Conservation (phyloP, 805 yeast species). For the Tetrapisispora pingtungensis region DNA sequence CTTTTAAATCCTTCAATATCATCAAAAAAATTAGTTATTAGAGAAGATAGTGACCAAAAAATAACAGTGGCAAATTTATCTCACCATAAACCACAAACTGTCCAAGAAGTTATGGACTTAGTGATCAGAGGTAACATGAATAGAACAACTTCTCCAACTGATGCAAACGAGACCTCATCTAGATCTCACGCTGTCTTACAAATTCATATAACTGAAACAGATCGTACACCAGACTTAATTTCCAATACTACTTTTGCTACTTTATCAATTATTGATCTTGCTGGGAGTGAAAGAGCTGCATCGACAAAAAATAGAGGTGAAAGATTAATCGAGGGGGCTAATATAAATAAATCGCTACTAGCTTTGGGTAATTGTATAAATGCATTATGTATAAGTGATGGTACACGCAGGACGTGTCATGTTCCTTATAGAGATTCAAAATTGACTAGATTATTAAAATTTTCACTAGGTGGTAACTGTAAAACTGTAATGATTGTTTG, state of each 20-base stretch:
- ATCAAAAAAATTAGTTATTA: slow-evolving; percentile 41
- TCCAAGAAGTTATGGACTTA: slow-evolving; percentile 70
- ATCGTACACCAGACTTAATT: slow-evolving; percentile 44
- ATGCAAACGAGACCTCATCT: slow-evolving; percentile 83
- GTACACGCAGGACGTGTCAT: slow-evolving; percentile 47
- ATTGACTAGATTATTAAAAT: slow-evolving; percentile 74
- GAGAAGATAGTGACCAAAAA: slow-evolving; percentile 57
- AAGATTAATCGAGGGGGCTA: slow-evolving; percentile 83
- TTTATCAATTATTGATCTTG: slow-evolving; percentile 78
- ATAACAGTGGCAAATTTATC: slow-evolving; percentile 67
- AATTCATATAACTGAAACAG: slow-evolving; percentile 54
- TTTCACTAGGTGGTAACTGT: slow-evolving; percentile 89
- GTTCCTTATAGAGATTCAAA: slow-evolving; percentile 90
- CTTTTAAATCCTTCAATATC: slow-evolving; percentile 49
- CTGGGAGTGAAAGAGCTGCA: slow-evolving; percentile 92
- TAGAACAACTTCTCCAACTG: slow-evolving; percentile 79
- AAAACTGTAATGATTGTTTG: slow-evolving; percentile 95
- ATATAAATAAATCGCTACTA: slow-evolving; percentile 75
- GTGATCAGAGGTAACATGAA: slow-evolving; percentile 61
- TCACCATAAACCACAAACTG: slow-evolving; percentile 47
- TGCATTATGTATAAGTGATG: slow-evolving; percentile 69
- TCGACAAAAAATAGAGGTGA: slow-evolving; percentile 79
- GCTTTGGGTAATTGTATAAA: slow-evolving; percentile 93
- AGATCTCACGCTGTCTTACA: slow-evolving; percentile 92
- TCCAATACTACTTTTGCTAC: slow-evolving; percentile 72